Evolutionary conservation across 2,329 filamentous ascomycete genomes (phyloP), one percentile per base, ranked within the genome.

Genomic region (Aspergillus versicolor): DNA sequence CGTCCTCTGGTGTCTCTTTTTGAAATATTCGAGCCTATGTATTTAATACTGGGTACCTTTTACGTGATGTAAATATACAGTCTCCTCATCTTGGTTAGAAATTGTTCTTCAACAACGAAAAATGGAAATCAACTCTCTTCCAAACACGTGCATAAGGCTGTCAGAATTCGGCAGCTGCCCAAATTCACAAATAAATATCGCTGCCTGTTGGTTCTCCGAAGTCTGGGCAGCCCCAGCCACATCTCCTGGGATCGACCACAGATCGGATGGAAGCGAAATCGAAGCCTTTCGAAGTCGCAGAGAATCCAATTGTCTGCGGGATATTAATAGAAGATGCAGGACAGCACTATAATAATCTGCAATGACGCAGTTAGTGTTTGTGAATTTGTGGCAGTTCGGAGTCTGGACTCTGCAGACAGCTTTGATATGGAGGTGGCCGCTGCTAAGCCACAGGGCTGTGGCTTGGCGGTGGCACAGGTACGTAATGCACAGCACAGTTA

Each of bases 21-120:
- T 52, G 44, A 43, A 44, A 32, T 17, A 27, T 48, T 57, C 38
- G 37, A 49, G 30, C 55, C 55, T 49, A 34, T 53, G 55, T 57
- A 54, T 38, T 48, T 54, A 53, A 43, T 57, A 53, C 49, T 53
- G 49, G 49, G 49, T 52, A 32, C 42, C 22, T 48, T 42, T 56
- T 50, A 50, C 50, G 47, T 57, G 47, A 54, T 54, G 55, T 57
- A 57, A 38, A 57, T 57, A 57, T 57, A 54, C 45, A 54, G 21
- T 32, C 44, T 43, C 27, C 44, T 54, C 44, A 49, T 55, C 30
- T 50, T 50, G 40, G 45, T 55, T 55, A 50, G 37, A 34, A 48
- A 37, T 32, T 47, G 38, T 47, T 27, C 22, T 40, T 37, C n/a
- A 9, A 38, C 22, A 46, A 21, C 4, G 21, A 4, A 46, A 46